A percentile compares a stretch with the other conserved stretches of the same genome.
phyloP scores from a whole-genome alignment of 1,139 yeast genomes.

The Saccharomyces hybrid region DNA sequence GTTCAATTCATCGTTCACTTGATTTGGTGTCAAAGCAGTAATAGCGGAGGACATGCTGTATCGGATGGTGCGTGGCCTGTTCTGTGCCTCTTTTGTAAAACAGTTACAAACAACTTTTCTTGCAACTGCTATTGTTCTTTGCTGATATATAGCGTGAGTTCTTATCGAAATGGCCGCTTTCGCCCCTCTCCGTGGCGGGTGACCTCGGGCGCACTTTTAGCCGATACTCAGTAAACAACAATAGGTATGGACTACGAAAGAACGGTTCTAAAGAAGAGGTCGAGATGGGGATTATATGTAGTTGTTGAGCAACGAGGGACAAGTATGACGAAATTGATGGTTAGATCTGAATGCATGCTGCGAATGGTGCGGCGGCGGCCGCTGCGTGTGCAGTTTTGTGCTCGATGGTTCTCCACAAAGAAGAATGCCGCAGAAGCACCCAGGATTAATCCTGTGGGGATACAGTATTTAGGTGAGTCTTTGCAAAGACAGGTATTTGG shows the following conservation, averaged over 20 bases:
- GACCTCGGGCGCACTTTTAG: background rate
- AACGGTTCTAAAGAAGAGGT: background rate
- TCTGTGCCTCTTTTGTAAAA: background rate
- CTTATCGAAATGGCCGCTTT: background rate
- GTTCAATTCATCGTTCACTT: slow-evolving; percentile 92
- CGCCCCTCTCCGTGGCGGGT: slow-evolving; percentile 1
- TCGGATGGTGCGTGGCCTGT: background rate
- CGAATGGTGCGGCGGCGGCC: slow-evolving; percentile 14
- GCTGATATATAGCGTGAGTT: background rate
- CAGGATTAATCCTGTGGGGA: slow-evolving; percentile 57
- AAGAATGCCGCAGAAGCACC: slow-evolving; percentile 34
- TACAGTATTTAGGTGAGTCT: slow-evolving; percentile 58
- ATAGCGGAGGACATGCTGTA: slow-evolving; percentile 9
- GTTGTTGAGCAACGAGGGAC: background rate
- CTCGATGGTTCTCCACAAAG: background rate
- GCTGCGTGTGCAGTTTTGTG: background rate
- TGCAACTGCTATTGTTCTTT: slow-evolving; percentile 1
- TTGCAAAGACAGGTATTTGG: slow-evolving; percentile 54
- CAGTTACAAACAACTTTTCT: background rate
- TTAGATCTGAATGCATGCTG: background rate
- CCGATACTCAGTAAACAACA: slow-evolving; percentile 1
- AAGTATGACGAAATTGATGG: background rate
- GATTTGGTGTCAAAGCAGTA: slow-evolving; percentile 30
- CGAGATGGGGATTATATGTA: background rate
- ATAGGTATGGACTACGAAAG: background rate